Conservation (phyloP, 2,329 filamentous ascomycete species). For the Cladosporium austrohemisphaericum region DNA sequence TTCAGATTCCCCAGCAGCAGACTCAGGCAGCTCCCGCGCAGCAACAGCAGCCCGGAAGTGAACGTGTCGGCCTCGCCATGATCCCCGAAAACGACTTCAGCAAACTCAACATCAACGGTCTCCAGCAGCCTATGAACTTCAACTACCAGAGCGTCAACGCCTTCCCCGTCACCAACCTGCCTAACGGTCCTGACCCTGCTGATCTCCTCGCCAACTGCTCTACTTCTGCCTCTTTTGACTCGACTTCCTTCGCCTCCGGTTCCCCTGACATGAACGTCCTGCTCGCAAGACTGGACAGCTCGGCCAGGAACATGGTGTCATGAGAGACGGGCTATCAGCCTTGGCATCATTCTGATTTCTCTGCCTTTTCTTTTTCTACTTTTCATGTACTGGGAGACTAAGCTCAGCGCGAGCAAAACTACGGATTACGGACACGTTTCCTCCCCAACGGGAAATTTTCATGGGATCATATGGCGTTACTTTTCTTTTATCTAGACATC, state of each 20-base stretch:
- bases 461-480: neutral
- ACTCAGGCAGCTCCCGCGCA: slow-evolving; percentile 18
- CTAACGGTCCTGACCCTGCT: slow-evolving; percentile 24
- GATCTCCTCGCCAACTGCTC: slow-evolving; percentile 24
- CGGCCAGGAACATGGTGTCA: slow-evolving; percentile 20
- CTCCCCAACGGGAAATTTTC: neutral
- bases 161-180: slow-evolving; percentile 31
- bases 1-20: slow-evolving; percentile 29
- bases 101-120: slow-evolving; percentile 60
- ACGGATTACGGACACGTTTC: slow-evolving; percentile 2
- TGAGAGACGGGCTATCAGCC: neutral
- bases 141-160: slow-evolving; percentile 35
- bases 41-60: slow-evolving; percentile 26
- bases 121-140: slow-evolving; percentile 42
- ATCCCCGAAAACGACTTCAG: slow-evolving; percentile 79
- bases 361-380: neutral
- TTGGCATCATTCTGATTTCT: neutral
- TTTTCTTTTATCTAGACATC: no score
- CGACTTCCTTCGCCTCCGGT: slow-evolving; percentile 11
- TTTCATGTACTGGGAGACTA: neutral
- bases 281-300: slow-evolving; percentile 30
- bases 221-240: slow-evolving; percentile 15
- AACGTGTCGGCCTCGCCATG: slow-evolving; percentile 71
- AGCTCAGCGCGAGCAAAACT: slow-evolving; percentile 6
- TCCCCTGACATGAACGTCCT: slow-evolving; percentile 24